Conservation (phyloP, 1,284 basidiomycete species). For the Termitomyces sp. region DNA sequence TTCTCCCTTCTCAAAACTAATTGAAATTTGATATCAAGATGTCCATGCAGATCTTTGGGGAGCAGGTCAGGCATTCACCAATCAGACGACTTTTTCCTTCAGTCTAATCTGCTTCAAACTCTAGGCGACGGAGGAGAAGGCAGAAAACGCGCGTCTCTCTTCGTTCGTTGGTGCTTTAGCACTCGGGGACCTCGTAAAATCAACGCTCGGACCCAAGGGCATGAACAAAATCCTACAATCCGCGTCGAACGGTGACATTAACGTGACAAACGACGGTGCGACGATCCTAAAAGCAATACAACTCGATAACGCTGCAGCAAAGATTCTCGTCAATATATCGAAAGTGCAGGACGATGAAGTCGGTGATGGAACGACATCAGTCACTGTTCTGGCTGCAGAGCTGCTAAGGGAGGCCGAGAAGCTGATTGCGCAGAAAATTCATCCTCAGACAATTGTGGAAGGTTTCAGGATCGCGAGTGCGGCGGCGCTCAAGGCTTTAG, state of each 20-base stretch:
- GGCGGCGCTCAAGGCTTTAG: slow-evolving; percentile 83
- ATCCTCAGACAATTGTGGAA: slow-evolving; percentile 99
- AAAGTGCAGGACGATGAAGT: slow-evolving; percentile 99
- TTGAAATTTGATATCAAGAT: slow-evolving; percentile 14
- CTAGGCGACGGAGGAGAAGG: slow-evolving; percentile 94
- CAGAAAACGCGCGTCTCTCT: slow-evolving; percentile 97
- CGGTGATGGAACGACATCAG: slow-evolving; percentile 94
- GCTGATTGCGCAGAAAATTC: slow-evolving; percentile 88
- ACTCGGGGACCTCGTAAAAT: slow-evolving; percentile 96
- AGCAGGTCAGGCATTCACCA: slow-evolving; percentile 18
- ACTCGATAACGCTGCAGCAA: slow-evolving; percentile 97
- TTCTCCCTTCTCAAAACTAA: background rate
- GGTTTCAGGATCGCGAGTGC: slow-evolving; percentile 91
- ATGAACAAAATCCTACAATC: slow-evolving; percentile 98
- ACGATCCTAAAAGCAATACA: slow-evolving; percentile 98
- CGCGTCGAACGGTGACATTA: slow-evolving; percentile 86
- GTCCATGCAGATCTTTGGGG: slow-evolving; percentile 31
- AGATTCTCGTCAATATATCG: slow-evolving; percentile 99
- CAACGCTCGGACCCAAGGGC: slow-evolving; percentile 95
- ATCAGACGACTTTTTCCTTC: background rate
- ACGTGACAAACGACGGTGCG: slow-evolving; percentile 98
- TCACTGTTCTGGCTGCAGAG: slow-evolving; percentile 92
- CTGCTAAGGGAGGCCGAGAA: slow-evolving; percentile 95
- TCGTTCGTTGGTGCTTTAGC: slow-evolving; percentile 98
- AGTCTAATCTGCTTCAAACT: slow-evolving; percentile 7